Percentiles rank a stretch among this genome's conserved stretches.
Evolutionary conservation across 495 filamentous ascomycete genomes (phyloP).

Genomic region (Bathelium albidoporum): DNA sequence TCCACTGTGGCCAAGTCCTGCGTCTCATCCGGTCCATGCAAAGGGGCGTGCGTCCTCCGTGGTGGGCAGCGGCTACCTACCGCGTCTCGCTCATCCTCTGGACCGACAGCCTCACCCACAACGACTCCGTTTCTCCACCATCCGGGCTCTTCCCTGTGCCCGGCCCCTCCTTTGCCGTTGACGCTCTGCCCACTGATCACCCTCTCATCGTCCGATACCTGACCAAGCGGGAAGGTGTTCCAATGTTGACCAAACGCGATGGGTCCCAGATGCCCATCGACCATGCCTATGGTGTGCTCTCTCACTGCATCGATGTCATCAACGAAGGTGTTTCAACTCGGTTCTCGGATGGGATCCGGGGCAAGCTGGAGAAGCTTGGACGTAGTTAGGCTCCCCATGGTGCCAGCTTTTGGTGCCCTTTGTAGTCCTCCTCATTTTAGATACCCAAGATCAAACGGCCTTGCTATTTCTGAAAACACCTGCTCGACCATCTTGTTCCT

Average conservation of each 20-base stretch:
- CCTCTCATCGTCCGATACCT: slow-evolving; percentile 30
- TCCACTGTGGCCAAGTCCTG: slow-evolving; percentile 51
- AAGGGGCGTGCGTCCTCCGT: slow-evolving; percentile 30
- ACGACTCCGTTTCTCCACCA: slow-evolving; percentile 20
- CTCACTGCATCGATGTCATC: slow-evolving; percentile 33
- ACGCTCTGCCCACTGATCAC: slow-evolving; percentile 28
- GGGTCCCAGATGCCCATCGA: slow-evolving; percentile 28
- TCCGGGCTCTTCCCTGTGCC: slow-evolving; percentile 22
- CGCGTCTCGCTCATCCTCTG: slow-evolving; percentile 31
- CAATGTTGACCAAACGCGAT: slow-evolving; percentile 29
- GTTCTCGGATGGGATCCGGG: slow-evolving; percentile 32
- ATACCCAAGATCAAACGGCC: slow-evolving; percentile 3
- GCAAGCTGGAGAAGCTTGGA: slow-evolving; percentile 28
- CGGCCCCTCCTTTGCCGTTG: slow-evolving; percentile 26
- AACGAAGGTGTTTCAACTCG: slow-evolving; percentile 31
- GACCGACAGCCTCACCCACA: slow-evolving; percentile 27
- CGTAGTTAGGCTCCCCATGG: slow-evolving; percentile 15
- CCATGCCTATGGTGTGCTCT: slow-evolving; percentile 24
- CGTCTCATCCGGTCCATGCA: slow-evolving; percentile 38
- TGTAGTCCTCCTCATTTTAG: neutral
- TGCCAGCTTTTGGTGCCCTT: neutral
- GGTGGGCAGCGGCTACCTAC: slow-evolving; percentile 35
- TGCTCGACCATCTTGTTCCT: neutral
- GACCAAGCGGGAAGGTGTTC: slow-evolving; percentile 30
- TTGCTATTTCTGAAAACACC: neutral